phyloP scores from a whole-genome alignment of 768 basidiomycete species.

The Cystofilobasidium bisporidii region DNA sequence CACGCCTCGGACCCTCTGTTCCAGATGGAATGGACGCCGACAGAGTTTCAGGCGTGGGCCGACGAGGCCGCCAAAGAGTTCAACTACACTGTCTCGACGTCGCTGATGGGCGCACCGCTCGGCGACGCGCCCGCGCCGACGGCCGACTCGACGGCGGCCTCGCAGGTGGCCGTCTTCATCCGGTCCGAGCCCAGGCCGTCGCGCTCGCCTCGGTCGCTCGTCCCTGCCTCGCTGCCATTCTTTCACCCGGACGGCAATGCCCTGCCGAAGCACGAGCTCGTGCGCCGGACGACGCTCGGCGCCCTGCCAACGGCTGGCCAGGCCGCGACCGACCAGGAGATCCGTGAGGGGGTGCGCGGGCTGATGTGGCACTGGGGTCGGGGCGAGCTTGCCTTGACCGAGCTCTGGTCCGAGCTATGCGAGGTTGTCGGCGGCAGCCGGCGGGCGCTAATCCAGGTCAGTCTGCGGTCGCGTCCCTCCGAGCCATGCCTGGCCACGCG shows the following conservation, averaged over 20 bases:
- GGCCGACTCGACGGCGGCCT: conserved; percentile 33
- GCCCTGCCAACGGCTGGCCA: conserved; percentile 15
- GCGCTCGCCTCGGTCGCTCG: conserved; percentile 38
- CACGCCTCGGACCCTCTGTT: too few species aligned
- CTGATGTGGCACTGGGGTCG: conserved; percentile 33
- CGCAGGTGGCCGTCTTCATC: conserved; percentile 39
- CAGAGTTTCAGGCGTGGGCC: conserved; percentile 38
- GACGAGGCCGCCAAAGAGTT: conserved; percentile 33
- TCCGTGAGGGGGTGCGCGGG: conserved; percentile 31
- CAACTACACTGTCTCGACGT: conserved; percentile 36
- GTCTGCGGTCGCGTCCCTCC: background rate
- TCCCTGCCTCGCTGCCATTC: conserved; percentile 36
- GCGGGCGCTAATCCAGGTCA: conserved; percentile 12
- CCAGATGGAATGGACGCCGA: conserved; percentile 40
- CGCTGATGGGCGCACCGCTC: conserved; percentile 37
- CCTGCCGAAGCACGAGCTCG: conserved; percentile 29
- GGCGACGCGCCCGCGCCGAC: conserved; percentile 31
- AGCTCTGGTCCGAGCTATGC: conserved; percentile 33
- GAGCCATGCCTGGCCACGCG: too few species aligned
- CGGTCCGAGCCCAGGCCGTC: conserved; percentile 27
- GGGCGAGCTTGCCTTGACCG: conserved; percentile 32
- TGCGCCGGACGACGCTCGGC: conserved; percentile 21
- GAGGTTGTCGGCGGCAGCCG: conserved; percentile 4
- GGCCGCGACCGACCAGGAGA: conserved; percentile 14
- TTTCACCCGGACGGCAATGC: conserved; percentile 35